Percentiles rank a stretch among this genome's conserved stretches.
phyloP scores from a whole-genome alignment of 2,329 filamentous ascomycete genomes.

The Trichoderma oligosporum region DNA sequence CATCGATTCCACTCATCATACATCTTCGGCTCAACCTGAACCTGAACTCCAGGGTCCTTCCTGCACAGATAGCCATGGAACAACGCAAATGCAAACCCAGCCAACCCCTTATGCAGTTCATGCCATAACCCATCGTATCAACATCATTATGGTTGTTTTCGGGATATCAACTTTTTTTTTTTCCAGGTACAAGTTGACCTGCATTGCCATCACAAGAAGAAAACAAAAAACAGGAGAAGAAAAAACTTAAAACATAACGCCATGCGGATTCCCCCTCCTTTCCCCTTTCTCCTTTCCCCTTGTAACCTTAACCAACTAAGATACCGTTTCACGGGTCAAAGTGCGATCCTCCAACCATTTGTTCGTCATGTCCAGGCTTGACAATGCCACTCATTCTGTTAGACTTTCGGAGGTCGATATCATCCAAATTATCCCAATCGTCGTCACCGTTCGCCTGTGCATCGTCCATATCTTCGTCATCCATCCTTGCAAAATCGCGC shows the following conservation, averaged over 20 bases:
- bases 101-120: constrained; percentile 37
- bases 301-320: background rate
- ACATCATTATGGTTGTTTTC: constrained; percentile 19
- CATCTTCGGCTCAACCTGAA: constrained; percentile 19
- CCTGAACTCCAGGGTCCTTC: constrained; percentile 24
- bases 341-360: constrained; percentile 59
- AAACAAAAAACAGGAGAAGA: constrained; percentile 24
- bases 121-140: constrained; percentile 34
- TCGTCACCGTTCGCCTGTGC: constrained; percentile 52
- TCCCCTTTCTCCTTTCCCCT: background rate
- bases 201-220: constrained; percentile 24
- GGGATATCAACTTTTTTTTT: constrained; percentile 29
- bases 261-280: background rate
- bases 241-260: too few species aligned
- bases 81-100: constrained; percentile 30
- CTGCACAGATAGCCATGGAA: constrained; percentile 22
- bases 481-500: constrained; percentile 44
- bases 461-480: constrained; percentile 59
- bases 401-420: constrained; percentile 47
- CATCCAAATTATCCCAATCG: constrained; percentile 57
- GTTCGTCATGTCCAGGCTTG: constrained; percentile 55
- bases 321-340: constrained; percentile 56
- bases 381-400: constrained; percentile 64
- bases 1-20: constrained; percentile 19
- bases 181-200: constrained; percentile 27